Conservation (phyloP, 2,329 filamentous ascomycete genomes). For the Bimuria novae-zelandiae region DNA sequence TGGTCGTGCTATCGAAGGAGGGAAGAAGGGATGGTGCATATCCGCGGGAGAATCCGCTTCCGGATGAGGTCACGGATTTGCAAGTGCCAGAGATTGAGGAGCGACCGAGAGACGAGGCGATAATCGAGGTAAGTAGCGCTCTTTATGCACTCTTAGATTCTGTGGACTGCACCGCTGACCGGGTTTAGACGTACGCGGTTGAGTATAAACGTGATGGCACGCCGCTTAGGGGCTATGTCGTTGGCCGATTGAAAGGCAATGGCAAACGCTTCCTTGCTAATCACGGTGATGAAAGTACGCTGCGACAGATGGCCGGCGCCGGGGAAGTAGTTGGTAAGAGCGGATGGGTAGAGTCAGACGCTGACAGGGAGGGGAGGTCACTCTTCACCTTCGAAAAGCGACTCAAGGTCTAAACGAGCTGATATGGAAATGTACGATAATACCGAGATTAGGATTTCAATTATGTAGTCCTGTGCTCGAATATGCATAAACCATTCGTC, state of each 20-base stretch:
- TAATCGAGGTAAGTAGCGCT: conserved; percentile 55
- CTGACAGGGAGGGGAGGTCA: conserved; percentile 29
- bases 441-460: too few species aligned
- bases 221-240: conserved; percentile 55
- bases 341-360: conserved; percentile 51
- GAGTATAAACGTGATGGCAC: conserved; percentile 59
- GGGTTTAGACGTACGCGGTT: conserved; percentile 62
- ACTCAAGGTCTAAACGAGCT: too few species aligned
- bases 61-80: conserved; percentile 48
- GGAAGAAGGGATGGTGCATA: conserved; percentile 52
- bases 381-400: conserved; percentile 36
- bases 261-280: conserved; percentile 62
- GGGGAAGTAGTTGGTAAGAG: conserved; percentile 56
- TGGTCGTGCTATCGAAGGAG: conserved; percentile 59
- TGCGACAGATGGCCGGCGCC: conserved; percentile 49
- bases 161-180: conserved; percentile 3
- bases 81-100: conserved; percentile 45
- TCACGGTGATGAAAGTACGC: conserved; percentile 56
- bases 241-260: conserved; percentile 56
- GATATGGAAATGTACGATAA: too few species aligned
- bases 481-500: too few species aligned
- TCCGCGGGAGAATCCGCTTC: conserved; percentile 54
- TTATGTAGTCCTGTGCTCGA: too few species aligned
- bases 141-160: not conserved
- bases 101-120: conserved; percentile 55